These are phyloP conservation scores for Mucor circinelloides DNA, from an alignment of 371 early-diverging fungal genomes.

Conservation along the genomic window DNA sequence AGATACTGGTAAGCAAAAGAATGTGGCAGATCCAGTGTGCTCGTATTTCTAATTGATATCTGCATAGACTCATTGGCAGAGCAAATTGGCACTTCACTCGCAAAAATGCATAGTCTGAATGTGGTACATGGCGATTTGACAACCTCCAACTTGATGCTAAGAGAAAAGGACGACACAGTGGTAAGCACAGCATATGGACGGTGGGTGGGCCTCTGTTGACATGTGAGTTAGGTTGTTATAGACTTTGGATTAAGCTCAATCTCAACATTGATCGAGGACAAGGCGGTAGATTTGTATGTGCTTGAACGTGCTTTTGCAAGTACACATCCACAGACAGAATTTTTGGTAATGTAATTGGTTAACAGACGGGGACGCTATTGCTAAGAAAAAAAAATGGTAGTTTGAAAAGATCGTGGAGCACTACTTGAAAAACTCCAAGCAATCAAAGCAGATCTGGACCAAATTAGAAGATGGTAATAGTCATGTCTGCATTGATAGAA, in stretches of 20 bases:
- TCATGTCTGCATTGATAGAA: not conserved
- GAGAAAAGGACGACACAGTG: slow-evolving; percentile 54
- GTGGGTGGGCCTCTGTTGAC: not conserved
- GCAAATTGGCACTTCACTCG: slow-evolving; percentile 73
- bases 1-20: slow-evolving; percentile 30
- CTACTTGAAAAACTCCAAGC: slow-evolving; percentile 60
- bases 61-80: slow-evolving; percentile 45
- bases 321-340: slow-evolving; percentile 84
- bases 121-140: slow-evolving; percentile 99
- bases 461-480: slow-evolving; percentile 86
- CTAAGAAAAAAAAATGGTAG: slow-evolving; percentile 32
- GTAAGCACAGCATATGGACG: slow-evolving; percentile 30
- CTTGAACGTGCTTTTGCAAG: slow-evolving; percentile 94
- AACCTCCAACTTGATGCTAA: slow-evolving; percentile 93
- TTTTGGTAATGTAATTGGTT: slow-evolving; percentile 56
- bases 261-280: slow-evolving; percentile 92
- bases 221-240: slow-evolving; percentile 66
- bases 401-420: slow-evolving; percentile 73
- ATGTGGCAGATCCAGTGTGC: too few species aligned
- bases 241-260: slow-evolving; percentile 98
- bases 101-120: slow-evolving; percentile 83
- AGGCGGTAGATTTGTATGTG: slow-evolving; percentile 99
- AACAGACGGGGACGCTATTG: not conserved
- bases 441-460: slow-evolving; percentile 60
- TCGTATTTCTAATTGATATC: not conserved